These are phyloP conservation scores for Globisporangium lucens DNA, from an alignment of 352 stramenopile genomes.

Conservation along the genomic window DNA sequence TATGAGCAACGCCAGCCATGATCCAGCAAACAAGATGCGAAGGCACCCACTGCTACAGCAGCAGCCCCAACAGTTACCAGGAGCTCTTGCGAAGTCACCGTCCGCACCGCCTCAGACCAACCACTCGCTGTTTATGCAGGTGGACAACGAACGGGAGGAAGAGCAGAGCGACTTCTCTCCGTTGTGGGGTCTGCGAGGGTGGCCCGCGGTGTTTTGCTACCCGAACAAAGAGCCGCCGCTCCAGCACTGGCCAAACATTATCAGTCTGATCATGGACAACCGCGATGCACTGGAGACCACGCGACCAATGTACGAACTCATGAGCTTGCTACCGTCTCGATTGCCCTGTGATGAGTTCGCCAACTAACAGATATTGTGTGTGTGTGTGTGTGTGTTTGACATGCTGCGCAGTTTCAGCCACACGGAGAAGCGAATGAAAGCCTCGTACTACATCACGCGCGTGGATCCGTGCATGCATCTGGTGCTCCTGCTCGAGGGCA, in stretches of 20 bases:
- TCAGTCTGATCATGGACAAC: conserved; percentile 88
- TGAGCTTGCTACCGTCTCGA: not conserved
- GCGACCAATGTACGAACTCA: conserved; percentile 43
- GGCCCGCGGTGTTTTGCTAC: conserved; percentile 83
- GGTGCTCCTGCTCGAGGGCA: conserved; percentile 68
- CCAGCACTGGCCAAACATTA: conserved; percentile 83
- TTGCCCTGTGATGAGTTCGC: not conserved
- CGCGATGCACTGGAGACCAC: conserved; percentile 47
- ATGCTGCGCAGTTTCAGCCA: conserved; percentile 47
- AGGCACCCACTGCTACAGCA: conserved; percentile 15
- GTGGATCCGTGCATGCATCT: conserved; percentile 76
- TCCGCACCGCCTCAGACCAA: conserved; percentile 18
- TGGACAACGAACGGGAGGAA: conserved; percentile 55
- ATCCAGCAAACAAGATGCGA: conserved; percentile 18
- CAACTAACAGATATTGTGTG: not conserved
- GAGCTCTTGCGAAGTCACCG: not conserved
- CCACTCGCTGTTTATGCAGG: conserved; percentile 50
- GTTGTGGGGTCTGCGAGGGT: conserved; percentile 74
- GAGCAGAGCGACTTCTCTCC: conserved; percentile 76
- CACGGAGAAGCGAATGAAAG: conserved; percentile 60
- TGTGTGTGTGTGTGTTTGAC: not conserved
- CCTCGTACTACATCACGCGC: conserved; percentile 71
- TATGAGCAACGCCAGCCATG: not conserved
- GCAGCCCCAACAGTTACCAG: conserved; percentile 17
- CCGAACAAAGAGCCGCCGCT: conserved; percentile 53